phyloP scores from a whole-genome alignment of 1,284 basidiomycete genomes.

The Ganoderma leucocontextum region DNA sequence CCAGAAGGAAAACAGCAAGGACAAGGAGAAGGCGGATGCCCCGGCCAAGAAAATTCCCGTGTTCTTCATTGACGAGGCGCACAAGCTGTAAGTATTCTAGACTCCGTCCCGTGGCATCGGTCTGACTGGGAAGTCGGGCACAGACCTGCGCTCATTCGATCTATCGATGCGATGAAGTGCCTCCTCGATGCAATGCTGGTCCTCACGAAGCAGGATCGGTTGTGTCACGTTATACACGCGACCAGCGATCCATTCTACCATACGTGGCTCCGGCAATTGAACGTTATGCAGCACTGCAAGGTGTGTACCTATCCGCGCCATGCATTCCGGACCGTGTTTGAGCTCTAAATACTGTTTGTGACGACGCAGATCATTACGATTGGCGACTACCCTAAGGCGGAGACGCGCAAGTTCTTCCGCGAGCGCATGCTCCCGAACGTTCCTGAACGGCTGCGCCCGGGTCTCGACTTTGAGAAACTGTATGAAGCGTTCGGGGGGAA shows the following conservation, averaged over 20 bases:
- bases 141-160: constrained; percentile 78
- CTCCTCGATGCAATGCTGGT: constrained; percentile 86
- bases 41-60: constrained; percentile 77
- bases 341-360: constrained; percentile 10
- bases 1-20: constrained; percentile 36
- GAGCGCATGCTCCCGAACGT: constrained; percentile 69
- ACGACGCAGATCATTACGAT: constrained; percentile 71
- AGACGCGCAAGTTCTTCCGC: constrained; percentile 70
- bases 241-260: constrained; percentile 88
- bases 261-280: constrained; percentile 79
- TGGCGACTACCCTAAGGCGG: constrained; percentile 77
- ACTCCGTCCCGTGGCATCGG: not conserved
- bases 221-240: constrained; percentile 85
- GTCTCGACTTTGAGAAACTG: constrained; percentile 73
- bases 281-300: constrained; percentile 84
- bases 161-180: constrained; percentile 81
- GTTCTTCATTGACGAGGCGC: constrained; percentile 85
- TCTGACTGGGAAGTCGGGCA: constrained; percentile 2
- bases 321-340: not conserved
- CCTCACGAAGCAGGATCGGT: constrained; percentile 82
- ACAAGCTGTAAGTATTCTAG: constrained; percentile 66
- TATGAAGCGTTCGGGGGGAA: constrained; percentile 86
- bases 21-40: constrained; percentile 45
- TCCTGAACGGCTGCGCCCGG: constrained; percentile 59
- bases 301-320: constrained; percentile 43